Evolutionary conservation across 768 basidiomycete genomes (phyloP).

Genomic region (Lentinula detonsa): DNA sequence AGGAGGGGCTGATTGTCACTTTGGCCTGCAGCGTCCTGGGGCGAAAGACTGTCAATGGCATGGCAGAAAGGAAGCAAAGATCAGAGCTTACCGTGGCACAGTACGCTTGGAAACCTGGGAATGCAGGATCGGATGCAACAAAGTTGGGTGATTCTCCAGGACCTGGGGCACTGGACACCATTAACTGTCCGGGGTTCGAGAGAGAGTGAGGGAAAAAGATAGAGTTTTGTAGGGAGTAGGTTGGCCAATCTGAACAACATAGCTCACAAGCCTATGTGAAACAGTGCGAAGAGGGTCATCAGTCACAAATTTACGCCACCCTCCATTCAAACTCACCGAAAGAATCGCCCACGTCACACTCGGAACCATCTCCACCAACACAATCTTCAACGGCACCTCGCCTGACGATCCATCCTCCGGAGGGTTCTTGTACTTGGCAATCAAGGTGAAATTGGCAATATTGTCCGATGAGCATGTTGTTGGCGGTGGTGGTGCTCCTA

Average conservation of each 20-base stretch:
- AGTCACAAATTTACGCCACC: background rate
- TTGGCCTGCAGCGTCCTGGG: constrained; percentile 18
- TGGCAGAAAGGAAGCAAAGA: background rate
- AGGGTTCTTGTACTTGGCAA: constrained; percentile 28
- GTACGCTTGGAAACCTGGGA: constrained; percentile 35
- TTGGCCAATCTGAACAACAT: constrained; percentile 39
- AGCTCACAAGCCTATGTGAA: constrained; percentile 28
- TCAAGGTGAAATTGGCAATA: constrained; percentile 30
- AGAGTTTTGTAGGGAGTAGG: constrained; percentile 30
- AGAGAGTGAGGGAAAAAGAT: constrained; percentile 33
- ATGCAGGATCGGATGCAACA: constrained; percentile 36
- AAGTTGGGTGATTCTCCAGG: constrained; percentile 39
- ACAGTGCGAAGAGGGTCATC: background rate
- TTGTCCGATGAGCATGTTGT: constrained; percentile 23
- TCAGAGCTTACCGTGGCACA: constrained; percentile 27
- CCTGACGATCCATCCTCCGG: constrained; percentile 20
- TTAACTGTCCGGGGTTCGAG: constrained; percentile 28
- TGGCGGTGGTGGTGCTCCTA: constrained; percentile 20
- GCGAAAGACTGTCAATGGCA: background rate
- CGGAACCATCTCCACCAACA: constrained; percentile 33
- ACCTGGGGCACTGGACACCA: constrained; percentile 29
- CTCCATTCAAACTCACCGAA: constrained; percentile 21
- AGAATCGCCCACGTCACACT: constrained; percentile 34
- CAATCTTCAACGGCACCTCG: constrained; percentile 23
- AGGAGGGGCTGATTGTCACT: constrained; percentile 25